These are phyloP conservation scores for Cordyceps militaris DNA, from an alignment of 2,329 filamentous ascomycete genomes.

Conservation along the genomic window DNA sequence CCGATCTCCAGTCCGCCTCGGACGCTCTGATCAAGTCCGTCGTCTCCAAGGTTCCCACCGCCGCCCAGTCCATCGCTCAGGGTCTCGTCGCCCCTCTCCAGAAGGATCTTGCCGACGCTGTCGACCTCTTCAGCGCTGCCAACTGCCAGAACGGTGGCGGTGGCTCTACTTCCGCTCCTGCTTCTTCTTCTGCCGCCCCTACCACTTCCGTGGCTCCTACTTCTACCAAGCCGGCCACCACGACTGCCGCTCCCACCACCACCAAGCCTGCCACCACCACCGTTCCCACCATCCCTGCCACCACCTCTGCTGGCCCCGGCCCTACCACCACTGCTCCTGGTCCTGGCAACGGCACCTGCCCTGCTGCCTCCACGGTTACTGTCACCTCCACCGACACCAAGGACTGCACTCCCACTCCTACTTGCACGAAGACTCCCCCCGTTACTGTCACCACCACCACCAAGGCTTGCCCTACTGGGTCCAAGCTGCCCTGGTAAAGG, in stretches of 20 bases:
- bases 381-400: conserved; percentile 9
- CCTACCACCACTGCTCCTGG: conserved; percentile 1
- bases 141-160: conserved; percentile 23
- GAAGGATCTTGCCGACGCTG: conserved; percentile 19
- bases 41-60: conserved; percentile 24
- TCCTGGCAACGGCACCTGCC: conserved; percentile 7
- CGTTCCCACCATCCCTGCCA: conserved; percentile 4
- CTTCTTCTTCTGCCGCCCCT: neutral
- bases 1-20: conserved; percentile 20
- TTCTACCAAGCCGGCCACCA: neutral
- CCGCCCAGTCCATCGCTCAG: conserved; percentile 22
- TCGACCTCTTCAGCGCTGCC: conserved; percentile 20
- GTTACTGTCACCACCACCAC: conserved; percentile 11
- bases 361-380: conserved; percentile 9
- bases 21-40: conserved; percentile 24
- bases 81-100: conserved; percentile 21
- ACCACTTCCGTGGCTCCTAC: neutral
- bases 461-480: conserved; percentile 10
- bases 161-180: neutral
- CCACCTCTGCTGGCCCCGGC: neutral
- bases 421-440: conserved; percentile 8
- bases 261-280: conserved; percentile 2
- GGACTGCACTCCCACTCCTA: conserved; percentile 7
- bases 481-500: conserved; percentile 11
- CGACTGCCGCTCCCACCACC: conserved; percentile 6